These are phyloP conservation scores for Rossbeevera mucosa DNA, from an alignment of 768 basidiomycete species.

Conservation along the genomic window DNA sequence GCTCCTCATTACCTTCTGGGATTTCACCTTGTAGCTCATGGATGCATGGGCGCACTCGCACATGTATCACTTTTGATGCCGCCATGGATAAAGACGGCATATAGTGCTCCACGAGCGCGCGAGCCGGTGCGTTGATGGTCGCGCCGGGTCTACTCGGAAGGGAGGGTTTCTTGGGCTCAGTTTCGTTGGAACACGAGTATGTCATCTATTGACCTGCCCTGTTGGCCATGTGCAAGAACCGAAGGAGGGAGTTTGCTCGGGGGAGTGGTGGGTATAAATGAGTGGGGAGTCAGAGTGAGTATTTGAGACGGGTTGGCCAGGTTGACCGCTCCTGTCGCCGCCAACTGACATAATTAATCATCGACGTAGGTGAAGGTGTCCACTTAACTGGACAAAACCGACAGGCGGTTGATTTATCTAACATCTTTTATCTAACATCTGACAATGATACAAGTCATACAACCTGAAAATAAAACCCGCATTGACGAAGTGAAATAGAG, in stretches of 20 bases:
- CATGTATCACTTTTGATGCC: slow-evolving; percentile 73
- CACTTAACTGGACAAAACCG: too few species aligned
- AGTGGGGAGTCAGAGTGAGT: slow-evolving; percentile 68
- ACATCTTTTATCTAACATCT: too few species aligned
- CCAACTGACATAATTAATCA: neutral
- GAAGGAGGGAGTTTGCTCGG: slow-evolving; percentile 45
- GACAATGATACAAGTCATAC: too few species aligned
- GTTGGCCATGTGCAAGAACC: slow-evolving; percentile 48
- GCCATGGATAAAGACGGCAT: slow-evolving; percentile 23
- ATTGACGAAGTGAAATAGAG: too few species aligned
- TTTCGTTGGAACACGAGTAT: slow-evolving; percentile 69
- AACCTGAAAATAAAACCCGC: too few species aligned
- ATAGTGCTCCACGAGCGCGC: slow-evolving; percentile 21
- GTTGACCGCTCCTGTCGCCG: neutral
- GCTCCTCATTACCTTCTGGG: slow-evolving; percentile 69
- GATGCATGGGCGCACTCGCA: slow-evolving; percentile 77
- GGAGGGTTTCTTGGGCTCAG: slow-evolving; percentile 66
- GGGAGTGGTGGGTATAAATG: slow-evolving; percentile 65
- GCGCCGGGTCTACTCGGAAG: slow-evolving; percentile 63
- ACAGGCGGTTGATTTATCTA: too few species aligned
- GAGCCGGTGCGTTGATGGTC: slow-evolving; percentile 43
- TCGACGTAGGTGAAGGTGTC: too few species aligned
- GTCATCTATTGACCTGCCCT: slow-evolving; percentile 70
- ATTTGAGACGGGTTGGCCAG: slow-evolving; percentile 14
- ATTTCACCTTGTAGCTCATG: slow-evolving; percentile 72